Base-by-base conservation (phyloP, 805 yeast genomes). In the Barnettozyma siamensis region DNA sequence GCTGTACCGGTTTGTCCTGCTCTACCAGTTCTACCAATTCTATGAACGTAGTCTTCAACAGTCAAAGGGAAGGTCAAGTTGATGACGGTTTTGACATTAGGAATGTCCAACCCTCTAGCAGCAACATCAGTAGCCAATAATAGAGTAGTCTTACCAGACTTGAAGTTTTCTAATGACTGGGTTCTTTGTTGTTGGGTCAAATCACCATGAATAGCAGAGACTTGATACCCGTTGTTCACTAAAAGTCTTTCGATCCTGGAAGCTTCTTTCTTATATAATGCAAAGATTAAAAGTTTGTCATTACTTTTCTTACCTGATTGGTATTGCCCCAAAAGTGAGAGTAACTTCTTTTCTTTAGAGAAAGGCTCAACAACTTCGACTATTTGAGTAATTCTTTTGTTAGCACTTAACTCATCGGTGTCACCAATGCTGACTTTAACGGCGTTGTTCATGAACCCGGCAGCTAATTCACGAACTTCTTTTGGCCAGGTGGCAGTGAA, bases 401-500 rank as follows among this genome's bases (percentile, higher is more conserved):
- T 93, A 37, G 99, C 99, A 43, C 87, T 71, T 43, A 93, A 75
- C 65, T 91, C 98, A 59, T 91, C 97, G 50, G 94, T 78, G 63
- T 93, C 84, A 56, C 99, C 99, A 58, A 93, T 84, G 33, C 93
- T 80, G 32, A 93, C 85, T 63, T 86, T 88, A 37, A 88, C 87
- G n/a, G 97, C 95, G 12, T 62, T 55, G 18, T 73, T 76, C 95
- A 93, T 85, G 65, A 83, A 93, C 7, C 83, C 75, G 16, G 79
- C 59, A 8, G 99, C 99, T 48, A 93, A 73, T 49, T 88, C 94
- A 59, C 98, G 81, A 28, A 93, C 98, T 66, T 91, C 95, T 55
- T 85, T 86, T n/a, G 99, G 99, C 99, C 99, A 93, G 1, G 99
- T 93, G n/a, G 99, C 99, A 9, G 99, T 91, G 66, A 93, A 93